A percentile compares a stretch with the other conserved stretches of the same genome.
Evolutionary conservation across 2,329 filamentous ascomycete genomes (phyloP).

Genomic region (Xylaria arbuscula): DNA sequence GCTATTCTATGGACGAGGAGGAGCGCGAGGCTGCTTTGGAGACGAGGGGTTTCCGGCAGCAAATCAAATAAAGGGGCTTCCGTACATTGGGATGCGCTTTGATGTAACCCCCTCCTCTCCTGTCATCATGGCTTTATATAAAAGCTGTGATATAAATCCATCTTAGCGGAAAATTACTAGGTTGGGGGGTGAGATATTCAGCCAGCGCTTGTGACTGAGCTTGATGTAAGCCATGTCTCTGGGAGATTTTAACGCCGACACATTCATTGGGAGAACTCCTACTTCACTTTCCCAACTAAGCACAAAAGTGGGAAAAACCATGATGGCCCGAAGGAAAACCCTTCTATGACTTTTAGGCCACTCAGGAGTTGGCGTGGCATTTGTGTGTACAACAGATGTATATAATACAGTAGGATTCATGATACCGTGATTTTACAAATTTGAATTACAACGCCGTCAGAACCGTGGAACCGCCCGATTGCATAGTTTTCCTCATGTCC

Average conservation of each 20-base stretch:
- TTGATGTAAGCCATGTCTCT: not conserved
- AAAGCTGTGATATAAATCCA: not conserved
- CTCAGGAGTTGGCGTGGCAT: conserved; percentile 34
- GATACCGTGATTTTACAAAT: conserved; percentile 31
- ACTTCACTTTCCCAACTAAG: not conserved
- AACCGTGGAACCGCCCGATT: conserved; percentile 28
- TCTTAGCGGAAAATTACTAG: not conserved
- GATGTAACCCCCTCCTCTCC: not conserved
- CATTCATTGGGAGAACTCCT: conserved; percentile 2
- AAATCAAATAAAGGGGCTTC: conserved; percentile 49
- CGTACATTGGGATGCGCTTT: not conserved
- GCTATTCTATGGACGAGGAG: conserved; percentile 56
- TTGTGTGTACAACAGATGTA: conserved; percentile 49
- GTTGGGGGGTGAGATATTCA: not conserved
- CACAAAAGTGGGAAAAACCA: conserved; percentile 24
- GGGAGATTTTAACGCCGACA: not conserved
- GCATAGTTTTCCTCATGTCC: conserved; percentile 56
- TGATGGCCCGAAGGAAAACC: conserved; percentile 7
- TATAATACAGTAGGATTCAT: conserved; percentile 38
- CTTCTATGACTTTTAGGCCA: conserved; percentile 20
- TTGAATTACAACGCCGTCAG: conserved; percentile 27
- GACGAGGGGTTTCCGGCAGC: conserved; percentile 65
- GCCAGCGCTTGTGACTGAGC: not conserved
- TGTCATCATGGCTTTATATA: not conserved
- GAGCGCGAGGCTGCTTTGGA: conserved; percentile 55